Evolutionary conservation across 768 basidiomycete genomes (phyloP), one percentile per base, ranked within the genome.

Genomic region (Lactarius quietus): DNA sequence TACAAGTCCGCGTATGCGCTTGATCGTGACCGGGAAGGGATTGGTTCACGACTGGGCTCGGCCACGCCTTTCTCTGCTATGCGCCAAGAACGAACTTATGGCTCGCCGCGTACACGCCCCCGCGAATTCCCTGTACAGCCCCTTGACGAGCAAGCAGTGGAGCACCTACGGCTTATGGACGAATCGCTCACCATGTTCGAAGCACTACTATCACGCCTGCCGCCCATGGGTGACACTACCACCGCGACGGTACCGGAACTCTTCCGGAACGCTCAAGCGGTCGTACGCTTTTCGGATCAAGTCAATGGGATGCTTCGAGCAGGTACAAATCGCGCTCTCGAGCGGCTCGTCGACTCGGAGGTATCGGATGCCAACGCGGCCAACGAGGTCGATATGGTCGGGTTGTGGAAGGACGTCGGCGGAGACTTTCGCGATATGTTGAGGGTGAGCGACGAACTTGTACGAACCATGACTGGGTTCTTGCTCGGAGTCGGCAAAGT

Each of bases 281-380:
- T 92, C 35, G 88, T 89, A 15, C 78, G 81, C 57, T 80, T 84
- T 35, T 83, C 89, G n/a, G 87, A 89, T 66, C 80, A 82, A 67
- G 76, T 94, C 61, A 89, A 90, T 69, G 80, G 70, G 59, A 77
- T 89, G 68, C 74, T 93, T 69, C 79, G 86, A 54, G 72, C 74
- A 1, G 84, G 82, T 3, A 86, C 84, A 17, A 76, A 80, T 62
- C 76, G 79, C 48, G 87, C 92, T 1, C 74, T 92, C 58, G 88
- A 91, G 67, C 81, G 83, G 61, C 89, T 92, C 74, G 87, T 94
- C 56, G 84, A 88, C 43, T 84, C 87, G 0, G 92, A 93, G 73
- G 85, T 93, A 2, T 83, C 83, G 12, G 83, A 81, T 38, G 81
- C 79, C 61, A 61, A 51, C 43, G 68, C 52, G n/a, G 72, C 69